Conservation (phyloP, 192 early-diverging fungal species). For the Mortierella hygrophila region DNA sequence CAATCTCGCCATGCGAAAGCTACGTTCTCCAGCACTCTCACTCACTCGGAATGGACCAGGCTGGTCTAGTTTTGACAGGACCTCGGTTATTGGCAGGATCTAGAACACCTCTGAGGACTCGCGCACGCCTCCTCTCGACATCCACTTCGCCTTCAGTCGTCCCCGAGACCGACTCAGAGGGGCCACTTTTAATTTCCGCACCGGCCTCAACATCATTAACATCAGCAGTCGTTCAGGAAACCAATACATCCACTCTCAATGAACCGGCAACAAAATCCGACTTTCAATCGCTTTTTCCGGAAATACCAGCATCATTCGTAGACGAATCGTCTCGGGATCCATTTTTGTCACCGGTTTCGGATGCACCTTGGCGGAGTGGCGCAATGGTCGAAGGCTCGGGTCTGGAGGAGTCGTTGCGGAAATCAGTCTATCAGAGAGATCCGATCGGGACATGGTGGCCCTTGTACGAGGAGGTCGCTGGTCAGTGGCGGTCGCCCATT, state of each 20-base stretch:
- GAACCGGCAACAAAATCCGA: conserved; percentile 15
- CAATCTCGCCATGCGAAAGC: neutral
- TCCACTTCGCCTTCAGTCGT: neutral
- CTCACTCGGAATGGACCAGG: neutral
- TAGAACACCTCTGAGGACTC: neutral
- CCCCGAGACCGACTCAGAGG: neutral
- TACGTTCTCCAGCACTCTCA: neutral
- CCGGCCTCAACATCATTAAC: conserved; percentile 15
- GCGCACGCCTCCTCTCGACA: neutral
- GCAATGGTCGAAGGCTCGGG: conserved; percentile 23
- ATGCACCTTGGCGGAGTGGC: conserved; percentile 25
- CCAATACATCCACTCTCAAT: neutral
- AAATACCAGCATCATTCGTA: conserved; percentile 14
- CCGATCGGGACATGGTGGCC: conserved; percentile 44
- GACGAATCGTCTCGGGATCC: conserved; percentile 9
- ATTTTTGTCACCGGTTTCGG: neutral
- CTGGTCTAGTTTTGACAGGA: neutral
- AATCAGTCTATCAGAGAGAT: conserved; percentile 30
- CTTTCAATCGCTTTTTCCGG: conserved; percentile 40
- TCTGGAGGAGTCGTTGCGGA: conserved; percentile 34
- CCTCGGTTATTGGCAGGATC: neutral
- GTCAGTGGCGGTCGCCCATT: conserved; percentile 10
- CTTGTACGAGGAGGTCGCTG: conserved; percentile 29
- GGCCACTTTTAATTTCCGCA: conserved; percentile 6
- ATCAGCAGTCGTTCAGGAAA: neutral